phyloP scores from a whole-genome alignment of 2,329 filamentous ascomycete species.

The Metarhizium brunneum region DNA sequence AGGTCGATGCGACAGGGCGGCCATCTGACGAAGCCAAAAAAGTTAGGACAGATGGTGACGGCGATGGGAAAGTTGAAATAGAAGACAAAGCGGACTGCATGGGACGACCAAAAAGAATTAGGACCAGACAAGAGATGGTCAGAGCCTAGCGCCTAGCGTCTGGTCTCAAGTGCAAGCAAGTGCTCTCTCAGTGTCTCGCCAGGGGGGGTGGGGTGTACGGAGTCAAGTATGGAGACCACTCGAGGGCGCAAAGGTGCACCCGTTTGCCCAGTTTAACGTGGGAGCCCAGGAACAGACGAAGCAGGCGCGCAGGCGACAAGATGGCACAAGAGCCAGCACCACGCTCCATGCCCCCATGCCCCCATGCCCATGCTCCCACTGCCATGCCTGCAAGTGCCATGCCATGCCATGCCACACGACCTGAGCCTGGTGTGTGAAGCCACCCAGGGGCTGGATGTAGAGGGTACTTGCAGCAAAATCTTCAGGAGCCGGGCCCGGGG shows the following conservation, averaged over 20 bases:
- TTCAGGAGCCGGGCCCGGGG: no score
- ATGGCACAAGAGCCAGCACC: neutral
- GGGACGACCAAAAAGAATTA: slow-evolving; percentile 11
- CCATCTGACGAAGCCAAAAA: slow-evolving; percentile 34
- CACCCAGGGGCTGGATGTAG: neutral
- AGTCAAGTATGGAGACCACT: neutral
- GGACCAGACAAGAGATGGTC: slow-evolving; percentile 4
- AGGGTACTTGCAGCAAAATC: neutral
- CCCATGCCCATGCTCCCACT: neutral
- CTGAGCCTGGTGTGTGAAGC: neutral
- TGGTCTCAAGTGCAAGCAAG: slow-evolving; percentile 1
- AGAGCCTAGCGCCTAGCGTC: slow-evolving; percentile 6
- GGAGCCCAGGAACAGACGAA: neutral
- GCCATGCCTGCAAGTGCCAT: neutral
- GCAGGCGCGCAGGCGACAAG: neutral
- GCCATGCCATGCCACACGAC: neutral
- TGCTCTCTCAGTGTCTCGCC: neutral
- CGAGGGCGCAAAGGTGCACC: no score
- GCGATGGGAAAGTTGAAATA: slow-evolving; percentile 25
- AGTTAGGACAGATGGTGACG: slow-evolving; percentile 19
- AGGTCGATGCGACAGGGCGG: slow-evolving; percentile 29
- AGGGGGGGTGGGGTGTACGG: neutral
- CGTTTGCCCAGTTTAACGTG: no score
- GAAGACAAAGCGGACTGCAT: slow-evolving; percentile 12
- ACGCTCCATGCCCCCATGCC: neutral